Base-by-base conservation (phyloP, 306 rosid genomes). In the Corylus heterophylla region DNA sequence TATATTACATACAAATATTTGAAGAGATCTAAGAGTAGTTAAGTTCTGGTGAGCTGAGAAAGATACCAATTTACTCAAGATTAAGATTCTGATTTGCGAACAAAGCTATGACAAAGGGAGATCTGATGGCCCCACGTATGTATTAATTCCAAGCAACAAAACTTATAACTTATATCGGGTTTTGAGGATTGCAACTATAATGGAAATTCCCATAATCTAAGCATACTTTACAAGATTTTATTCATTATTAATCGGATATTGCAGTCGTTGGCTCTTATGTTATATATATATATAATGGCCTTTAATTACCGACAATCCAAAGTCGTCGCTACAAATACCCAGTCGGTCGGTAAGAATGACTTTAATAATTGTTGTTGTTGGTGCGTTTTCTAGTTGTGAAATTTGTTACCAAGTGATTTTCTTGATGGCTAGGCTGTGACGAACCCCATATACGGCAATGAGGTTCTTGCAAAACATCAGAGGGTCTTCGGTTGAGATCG, bases 11-110 rank as follows among this genome's bases (percentile, higher is more conserved):
- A 66, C 54, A 71, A 81, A 49, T 59, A 70, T 71, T 82, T 71
- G 64, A 63, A 69, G 70, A 75, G 74, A 71, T 84, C 64, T 81
- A 76, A 66, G 76, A 75, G 84, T 81, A 39, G 91, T 86, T 87
- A 74, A 84, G 89, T 78, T 79, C 74, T 79, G 79, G 70, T 84
- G 90, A 84, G 83, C 55, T 81, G 90, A 88, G 87, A 86, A 84
- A 86, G 89, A 88, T 88, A 83, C 80, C 78, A 76, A 78, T 79
- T 80, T 85, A 81, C 88, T 78, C 76, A 77, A 86, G 82, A 90
- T 90, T 88, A 85, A 74, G 93, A 91, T 91, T 91, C 88, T 84
- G 97, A 92, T 90, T 87, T 92, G 78, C 82, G 58, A 80, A 83
- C 62, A 71, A 61, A 77, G 80, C 73, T 47, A 54, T 64, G 89